Conservation (phyloP, 1,284 basidiomycete genomes). For the Ceratobasidium sp. region DNA sequence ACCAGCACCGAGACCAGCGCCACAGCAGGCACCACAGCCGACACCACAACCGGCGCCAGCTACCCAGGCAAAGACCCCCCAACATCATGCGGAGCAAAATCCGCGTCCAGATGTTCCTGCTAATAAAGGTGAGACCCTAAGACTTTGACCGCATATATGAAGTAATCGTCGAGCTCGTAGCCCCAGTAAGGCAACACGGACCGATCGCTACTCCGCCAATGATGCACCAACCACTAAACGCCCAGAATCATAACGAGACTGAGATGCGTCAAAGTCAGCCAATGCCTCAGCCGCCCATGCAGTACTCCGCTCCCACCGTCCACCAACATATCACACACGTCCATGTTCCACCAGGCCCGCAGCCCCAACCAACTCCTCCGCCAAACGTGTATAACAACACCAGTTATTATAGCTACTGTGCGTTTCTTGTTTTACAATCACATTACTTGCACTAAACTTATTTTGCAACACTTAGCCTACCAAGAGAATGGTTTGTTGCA, state of each 20-base stretch:
- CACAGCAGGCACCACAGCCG: too few relatives aligned
- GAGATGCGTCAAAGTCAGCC: slow-evolving; percentile 7
- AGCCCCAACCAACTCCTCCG: not conserved
- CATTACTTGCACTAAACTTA: not conserved
- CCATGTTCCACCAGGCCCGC: not conserved
- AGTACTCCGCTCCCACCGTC: not conserved
- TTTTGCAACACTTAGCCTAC: not conserved
- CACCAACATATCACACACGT: slow-evolving; percentile 7
- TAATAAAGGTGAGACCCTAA: not conserved
- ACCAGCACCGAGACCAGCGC: too few relatives aligned
- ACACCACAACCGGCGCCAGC: too few relatives aligned
- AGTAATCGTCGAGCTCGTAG: too few relatives aligned
- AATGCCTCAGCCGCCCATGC: not conserved
- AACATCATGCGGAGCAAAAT: too few relatives aligned
- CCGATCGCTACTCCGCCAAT: slow-evolving; percentile 8
- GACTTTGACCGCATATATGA: not conserved
- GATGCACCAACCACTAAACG: not conserved
- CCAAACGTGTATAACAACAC: not conserved
- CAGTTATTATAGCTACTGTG: not conserved
- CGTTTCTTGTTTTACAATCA: not conserved
- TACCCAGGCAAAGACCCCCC: too few relatives aligned
- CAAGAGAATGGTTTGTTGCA: not conserved
- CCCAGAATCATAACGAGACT: not conserved
- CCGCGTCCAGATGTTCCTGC: too few relatives aligned
- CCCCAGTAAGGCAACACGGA: not conserved